Conservation (phyloP, 1,284 basidiomycete genomes). For the Cystobasidiaceae sp. region DNA sequence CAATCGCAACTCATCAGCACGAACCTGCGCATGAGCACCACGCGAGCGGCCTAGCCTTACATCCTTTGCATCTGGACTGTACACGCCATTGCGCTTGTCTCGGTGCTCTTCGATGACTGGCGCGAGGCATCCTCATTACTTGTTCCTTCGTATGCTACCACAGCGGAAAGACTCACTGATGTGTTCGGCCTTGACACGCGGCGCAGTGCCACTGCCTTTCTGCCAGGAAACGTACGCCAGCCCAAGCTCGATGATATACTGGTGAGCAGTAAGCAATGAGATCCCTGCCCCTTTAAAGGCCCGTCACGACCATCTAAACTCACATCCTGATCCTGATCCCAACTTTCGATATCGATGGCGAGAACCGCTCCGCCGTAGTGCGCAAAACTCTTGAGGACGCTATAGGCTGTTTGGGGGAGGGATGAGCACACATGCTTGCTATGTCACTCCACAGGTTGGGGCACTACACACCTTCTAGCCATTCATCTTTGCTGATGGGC, state of each 20-base stretch:
- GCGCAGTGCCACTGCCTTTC: constrained; percentile 11
- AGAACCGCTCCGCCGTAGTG: constrained; percentile 15
- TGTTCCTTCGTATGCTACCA: background rate
- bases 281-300: background rate
- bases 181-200: constrained; percentile 10
- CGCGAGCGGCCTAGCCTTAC: too few relatives aligned
- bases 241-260: constrained; percentile 28
- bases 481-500: constrained; percentile 4
- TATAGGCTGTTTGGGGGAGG: constrained; percentile 12
- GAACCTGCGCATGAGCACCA: too few relatives aligned
- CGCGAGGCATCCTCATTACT: too few relatives aligned
- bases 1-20: too few relatives aligned
- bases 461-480: constrained; percentile 19
- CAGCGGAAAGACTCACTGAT: constrained; percentile 6
- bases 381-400: constrained; percentile 14
- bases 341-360: constrained; percentile 23
- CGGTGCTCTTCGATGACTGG: constrained; percentile 14
- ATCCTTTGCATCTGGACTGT: constrained; percentile 4
- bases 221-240: constrained; percentile 22
- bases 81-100: constrained; percentile 17
- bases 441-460: too few relatives aligned
- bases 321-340: constrained; percentile 21
- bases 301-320: background rate
- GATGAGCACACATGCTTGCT: too few relatives aligned
- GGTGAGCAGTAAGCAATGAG: background rate